These are phyloP conservation scores for Botrytis medusae DNA, from an alignment of 2,329 filamentous ascomycete genomes.

Conservation along the genomic window DNA sequence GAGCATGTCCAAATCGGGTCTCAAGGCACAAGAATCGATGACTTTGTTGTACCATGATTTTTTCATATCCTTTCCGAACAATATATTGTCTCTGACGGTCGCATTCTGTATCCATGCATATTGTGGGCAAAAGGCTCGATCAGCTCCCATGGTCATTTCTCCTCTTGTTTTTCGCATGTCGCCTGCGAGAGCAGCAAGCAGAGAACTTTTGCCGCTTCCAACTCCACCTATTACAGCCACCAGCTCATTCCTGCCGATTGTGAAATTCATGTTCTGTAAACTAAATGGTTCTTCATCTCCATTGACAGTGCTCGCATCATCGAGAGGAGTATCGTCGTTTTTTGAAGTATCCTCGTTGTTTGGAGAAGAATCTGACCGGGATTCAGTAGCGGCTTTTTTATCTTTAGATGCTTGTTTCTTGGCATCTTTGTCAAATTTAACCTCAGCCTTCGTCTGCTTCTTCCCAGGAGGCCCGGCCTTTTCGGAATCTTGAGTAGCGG, in stretches of 20 bases:
- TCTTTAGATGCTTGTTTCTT: conserved; percentile 46
- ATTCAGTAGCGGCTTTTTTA: conserved; percentile 37
- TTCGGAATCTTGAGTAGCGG: conserved; percentile 54
- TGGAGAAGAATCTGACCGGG: conserved; percentile 41
- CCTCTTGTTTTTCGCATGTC: conserved; percentile 87
- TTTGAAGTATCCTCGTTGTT: conserved; percentile 45
- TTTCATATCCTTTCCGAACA: conserved; percentile 80
- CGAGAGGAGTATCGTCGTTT: conserved; percentile 46
- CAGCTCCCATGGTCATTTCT: conserved; percentile 72
- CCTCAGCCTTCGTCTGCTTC: conserved; percentile 51
- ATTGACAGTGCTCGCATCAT: conserved; percentile 55
- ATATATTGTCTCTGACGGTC: conserved; percentile 82
- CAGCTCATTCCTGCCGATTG: conserved; percentile 71
- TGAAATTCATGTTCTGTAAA: conserved; percentile 65
- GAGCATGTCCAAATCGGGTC: conserved; percentile 88
- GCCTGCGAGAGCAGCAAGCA: conserved; percentile 84
- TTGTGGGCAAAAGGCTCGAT: conserved; percentile 88
- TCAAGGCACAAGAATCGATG: conserved; percentile 72
- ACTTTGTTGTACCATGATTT: conserved; percentile 68
- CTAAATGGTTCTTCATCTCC: conserved; percentile 66
- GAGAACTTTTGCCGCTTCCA: conserved; percentile 84
- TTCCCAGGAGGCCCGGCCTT: conserved; percentile 49
- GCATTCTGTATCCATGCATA: conserved; percentile 98
- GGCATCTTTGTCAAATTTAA: conserved; percentile 43
- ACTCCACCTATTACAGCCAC: conserved; percentile 87